Percentiles rank a stretch among this genome's conserved stretches.
These are phyloP conservation scores for Patellaria atrata DNA, from an alignment of 495 filamentous ascomycete species.

Conservation along the genomic window DNA sequence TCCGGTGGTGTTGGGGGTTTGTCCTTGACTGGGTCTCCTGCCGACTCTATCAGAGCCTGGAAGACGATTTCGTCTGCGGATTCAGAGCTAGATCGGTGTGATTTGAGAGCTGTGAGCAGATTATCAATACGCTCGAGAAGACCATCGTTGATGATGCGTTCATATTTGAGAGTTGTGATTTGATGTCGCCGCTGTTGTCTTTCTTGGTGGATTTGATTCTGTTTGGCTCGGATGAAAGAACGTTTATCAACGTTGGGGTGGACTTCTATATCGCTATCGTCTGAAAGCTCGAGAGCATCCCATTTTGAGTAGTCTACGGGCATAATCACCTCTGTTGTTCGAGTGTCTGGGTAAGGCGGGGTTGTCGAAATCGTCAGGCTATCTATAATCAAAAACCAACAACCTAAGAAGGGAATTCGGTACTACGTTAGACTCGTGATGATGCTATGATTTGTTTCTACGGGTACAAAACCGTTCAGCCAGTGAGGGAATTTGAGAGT, in stretches of 20 bases:
- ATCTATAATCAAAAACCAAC: too few relatives aligned
- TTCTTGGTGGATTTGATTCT: conserved; percentile 88
- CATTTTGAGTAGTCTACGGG: conserved; percentile 93
- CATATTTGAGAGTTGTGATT: conserved; percentile 84
- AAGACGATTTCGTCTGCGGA: conserved; percentile 70
- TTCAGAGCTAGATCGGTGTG: conserved; percentile 45
- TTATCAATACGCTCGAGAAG: conserved; percentile 68
- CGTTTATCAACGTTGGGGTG: conserved; percentile 98
- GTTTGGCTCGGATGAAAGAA: conserved; percentile 97
- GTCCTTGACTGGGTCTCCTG: conserved; percentile 55
- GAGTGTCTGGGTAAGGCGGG: conserved; percentile 4
- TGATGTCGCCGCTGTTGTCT: conserved; percentile 68
- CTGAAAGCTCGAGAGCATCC: conserved; percentile 88
- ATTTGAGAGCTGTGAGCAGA: conserved; percentile 54
- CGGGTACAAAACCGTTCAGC: too few relatives aligned
- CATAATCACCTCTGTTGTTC: conserved; percentile 37
- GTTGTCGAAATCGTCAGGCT: too few relatives aligned
- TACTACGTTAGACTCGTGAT: too few relatives aligned
- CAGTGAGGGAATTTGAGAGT: too few relatives aligned
- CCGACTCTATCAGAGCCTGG: conserved; percentile 67
- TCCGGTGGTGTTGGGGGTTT: conserved; percentile 55
- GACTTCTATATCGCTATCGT: conserved; percentile 96
- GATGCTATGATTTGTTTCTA: too few relatives aligned
- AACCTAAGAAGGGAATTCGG: too few relatives aligned
- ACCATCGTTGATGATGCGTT: conserved; percentile 84